Base-by-base conservation (phyloP, 371 early-diverging fungal genomes). In the Mucor indicus region DNA sequence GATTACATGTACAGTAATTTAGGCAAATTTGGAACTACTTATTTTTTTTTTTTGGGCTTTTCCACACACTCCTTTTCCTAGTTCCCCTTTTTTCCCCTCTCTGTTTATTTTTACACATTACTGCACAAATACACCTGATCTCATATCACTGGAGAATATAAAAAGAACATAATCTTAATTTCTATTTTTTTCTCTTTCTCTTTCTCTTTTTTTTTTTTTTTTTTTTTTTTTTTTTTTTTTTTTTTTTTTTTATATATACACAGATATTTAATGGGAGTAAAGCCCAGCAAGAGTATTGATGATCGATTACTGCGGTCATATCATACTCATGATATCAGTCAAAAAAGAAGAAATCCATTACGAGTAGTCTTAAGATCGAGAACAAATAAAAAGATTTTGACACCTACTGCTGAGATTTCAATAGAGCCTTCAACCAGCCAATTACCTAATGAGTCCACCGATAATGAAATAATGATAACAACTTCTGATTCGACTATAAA, bases 231-330 rank as follows among this genome's bases (percentile, higher is more conserved):
- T 24, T 17, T 7, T 29, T 27, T 27, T 23, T 45, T 33, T 23
- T 9, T 32, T 15, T 32, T 33, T 44, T 17, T 23, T 40, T 24
- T 29, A 22, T 23, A 22, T 39, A n/a, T 17, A 33, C 22, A 15
- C 29, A 5, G 13, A 15, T 35, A 35, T 42, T 21, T 44, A 17
- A 59, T 59, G 60, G 60, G 60, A 22, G 40, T 50, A 21, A 53
- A 59, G 41, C 53, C 49, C 37, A 59, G 60, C 41, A 59, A 59
- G 45, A 44, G 37, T n/a, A 52, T 38, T 32, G 39, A 52, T 31
- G 48, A 47, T 35, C 31, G 20, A 27, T 11, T n/a, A 36, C 23
- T 15, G 21, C 20, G 33, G 23, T 24, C 36, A 16, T 2, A 15
- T 2, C n/a, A 35, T 9, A 35, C n/a, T 24, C 11, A 36, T 1